Evolutionary conservation across 2,329 filamentous ascomycete genomes (phyloP).

Genomic region (Aspergillus aculeatus): DNA sequence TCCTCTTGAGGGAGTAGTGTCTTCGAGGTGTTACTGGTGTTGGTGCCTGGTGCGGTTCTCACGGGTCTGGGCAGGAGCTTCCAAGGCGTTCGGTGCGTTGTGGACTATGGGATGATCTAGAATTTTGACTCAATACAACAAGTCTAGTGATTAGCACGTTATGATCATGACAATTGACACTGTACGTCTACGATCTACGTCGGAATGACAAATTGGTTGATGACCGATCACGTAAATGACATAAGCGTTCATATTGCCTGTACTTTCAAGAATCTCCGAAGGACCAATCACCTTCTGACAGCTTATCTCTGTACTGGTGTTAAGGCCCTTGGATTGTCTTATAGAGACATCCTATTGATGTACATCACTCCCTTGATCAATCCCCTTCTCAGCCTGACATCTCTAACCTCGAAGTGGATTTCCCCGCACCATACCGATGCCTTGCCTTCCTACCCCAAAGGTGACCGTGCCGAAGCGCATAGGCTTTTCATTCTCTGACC

Average conservation of each 20-base stretch:
- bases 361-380: too few relatives aligned
- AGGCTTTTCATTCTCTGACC: conserved; percentile 53
- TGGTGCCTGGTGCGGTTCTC: conserved; percentile 23
- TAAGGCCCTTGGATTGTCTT: too few relatives aligned
- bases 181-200: conserved; percentile 27
- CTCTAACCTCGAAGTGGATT: too few relatives aligned
- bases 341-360: too few relatives aligned
- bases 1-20: conserved; percentile 12
- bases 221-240: conserved; percentile 5
- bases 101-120: conserved; percentile 22
- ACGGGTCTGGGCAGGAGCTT: conserved; percentile 23
- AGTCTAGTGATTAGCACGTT: conserved; percentile 14
- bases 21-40: conserved; percentile 14
- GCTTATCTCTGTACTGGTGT: too few relatives aligned
- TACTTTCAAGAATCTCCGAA: neutral
- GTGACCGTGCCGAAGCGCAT: conserved; percentile 54
- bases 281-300: neutral
- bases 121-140: conserved; percentile 19
- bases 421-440: too few relatives aligned
- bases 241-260: too few relatives aligned
- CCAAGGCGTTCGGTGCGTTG: conserved; percentile 27
- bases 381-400: too few relatives aligned
- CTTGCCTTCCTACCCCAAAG: conserved; percentile 33
- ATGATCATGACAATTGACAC: conserved; percentile 12
- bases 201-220: conserved; percentile 24